These are phyloP conservation scores for Lipomyces starkeyi DNA, from an alignment of 805 yeast species.

Conservation along the genomic window DNA sequence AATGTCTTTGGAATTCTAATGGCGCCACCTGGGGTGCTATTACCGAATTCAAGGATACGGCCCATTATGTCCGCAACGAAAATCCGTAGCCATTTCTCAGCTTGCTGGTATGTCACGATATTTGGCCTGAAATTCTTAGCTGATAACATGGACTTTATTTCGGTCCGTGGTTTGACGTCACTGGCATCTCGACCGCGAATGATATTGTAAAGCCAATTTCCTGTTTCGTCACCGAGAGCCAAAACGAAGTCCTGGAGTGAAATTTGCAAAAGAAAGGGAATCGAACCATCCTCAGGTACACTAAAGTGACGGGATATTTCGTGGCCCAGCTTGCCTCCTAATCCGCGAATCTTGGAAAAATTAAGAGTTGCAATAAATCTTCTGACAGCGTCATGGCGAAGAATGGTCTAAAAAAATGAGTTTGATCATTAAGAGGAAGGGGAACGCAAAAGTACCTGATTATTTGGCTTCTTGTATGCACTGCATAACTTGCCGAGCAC, in stretches of 20 bases:
- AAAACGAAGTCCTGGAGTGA: constrained; percentile 48
- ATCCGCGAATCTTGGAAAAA: constrained; percentile 79
- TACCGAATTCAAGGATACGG: constrained; percentile 65
- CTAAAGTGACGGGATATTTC: constrained; percentile 57
- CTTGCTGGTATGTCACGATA: constrained; percentile 60
- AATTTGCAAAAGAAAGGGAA: constrained; percentile 59
- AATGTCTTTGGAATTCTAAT: constrained; percentile 63
- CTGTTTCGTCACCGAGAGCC: constrained; percentile 55
- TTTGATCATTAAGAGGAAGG: background rate
- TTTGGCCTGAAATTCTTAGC: constrained; percentile 74
- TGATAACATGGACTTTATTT: constrained; percentile 86
- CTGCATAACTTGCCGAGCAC: constrained; percentile 86
- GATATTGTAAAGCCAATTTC: constrained; percentile 61
- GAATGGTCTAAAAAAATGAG: constrained; percentile 60
- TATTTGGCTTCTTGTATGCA: constrained; percentile 81
- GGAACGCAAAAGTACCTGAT: constrained; percentile 48
- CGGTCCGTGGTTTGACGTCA: constrained; percentile 64
- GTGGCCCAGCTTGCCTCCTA: constrained; percentile 90
- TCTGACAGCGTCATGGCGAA: constrained; percentile 56
- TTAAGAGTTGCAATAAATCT: constrained; percentile 66
- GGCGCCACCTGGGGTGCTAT: constrained; percentile 10
- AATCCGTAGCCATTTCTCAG: constrained; percentile 78
- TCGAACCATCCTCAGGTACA: constrained; percentile 56
- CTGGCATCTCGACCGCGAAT: constrained; percentile 66
- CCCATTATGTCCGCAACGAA: constrained; percentile 79